phyloP scores from a whole-genome alignment of 768 basidiomycete species.

The Mycena alexandri region DNA sequence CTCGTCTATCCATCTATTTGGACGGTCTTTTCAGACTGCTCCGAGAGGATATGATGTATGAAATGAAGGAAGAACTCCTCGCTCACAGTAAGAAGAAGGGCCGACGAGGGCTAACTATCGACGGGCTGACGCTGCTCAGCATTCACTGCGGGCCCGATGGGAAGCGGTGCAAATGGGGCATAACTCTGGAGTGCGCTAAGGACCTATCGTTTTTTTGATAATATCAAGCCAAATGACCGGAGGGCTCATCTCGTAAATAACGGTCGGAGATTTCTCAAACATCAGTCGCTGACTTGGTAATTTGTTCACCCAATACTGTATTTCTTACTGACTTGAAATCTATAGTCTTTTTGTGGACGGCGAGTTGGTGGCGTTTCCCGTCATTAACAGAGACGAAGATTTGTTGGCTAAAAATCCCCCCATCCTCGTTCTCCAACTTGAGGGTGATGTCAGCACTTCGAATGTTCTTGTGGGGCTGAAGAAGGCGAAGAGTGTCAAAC shows the following conservation, averaged over 20 bases:
- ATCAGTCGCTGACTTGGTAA: conserved; percentile 61
- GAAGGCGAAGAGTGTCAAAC: conserved; percentile 49
- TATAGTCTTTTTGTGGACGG: conserved; percentile 59
- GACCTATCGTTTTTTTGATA: conserved; percentile 54
- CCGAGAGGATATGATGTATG: conserved; percentile 2
- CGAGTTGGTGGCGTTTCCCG: conserved; percentile 64
- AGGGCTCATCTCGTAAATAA: conserved; percentile 26
- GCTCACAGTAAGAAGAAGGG: conserved; percentile 54
- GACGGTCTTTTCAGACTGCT: not conserved
- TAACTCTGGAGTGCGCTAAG: conserved; percentile 52
- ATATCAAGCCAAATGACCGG: conserved; percentile 39
- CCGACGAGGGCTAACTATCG: conserved; percentile 49
- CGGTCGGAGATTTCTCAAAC: conserved; percentile 55
- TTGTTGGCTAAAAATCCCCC: conserved; percentile 62
- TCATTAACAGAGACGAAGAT: conserved; percentile 65
- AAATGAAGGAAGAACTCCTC: conserved; percentile 28
- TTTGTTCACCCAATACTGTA: not conserved
- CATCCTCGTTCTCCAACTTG: conserved; percentile 64
- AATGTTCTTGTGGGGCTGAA: conserved; percentile 58
- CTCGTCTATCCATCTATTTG: not conserved
- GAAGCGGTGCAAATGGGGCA: conserved; percentile 48
- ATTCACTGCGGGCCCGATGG: conserved; percentile 36
- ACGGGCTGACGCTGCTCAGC: conserved; percentile 50
- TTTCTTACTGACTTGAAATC: not conserved
- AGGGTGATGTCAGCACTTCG: conserved; percentile 53